Base-by-base conservation (phyloP, 805 yeast genomes). In the Huiozyma naganishii region DNA sequence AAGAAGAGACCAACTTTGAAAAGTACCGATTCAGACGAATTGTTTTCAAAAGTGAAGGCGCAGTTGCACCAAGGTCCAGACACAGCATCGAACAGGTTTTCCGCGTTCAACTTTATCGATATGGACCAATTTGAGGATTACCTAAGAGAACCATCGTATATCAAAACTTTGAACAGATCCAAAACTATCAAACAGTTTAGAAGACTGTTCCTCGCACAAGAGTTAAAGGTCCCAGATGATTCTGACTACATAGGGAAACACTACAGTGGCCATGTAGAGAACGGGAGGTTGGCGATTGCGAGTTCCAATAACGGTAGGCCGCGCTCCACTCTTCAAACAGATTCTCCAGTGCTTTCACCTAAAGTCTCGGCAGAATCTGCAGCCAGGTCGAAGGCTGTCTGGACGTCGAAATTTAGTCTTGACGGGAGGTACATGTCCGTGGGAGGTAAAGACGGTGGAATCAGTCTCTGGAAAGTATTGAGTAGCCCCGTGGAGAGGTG, bases 401-500 rank as follows among this genome's bases (percentile, higher is more conserved):
- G 87, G 74, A 73, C 77, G 10, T 68, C 84, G 66, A 74, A 77
- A 52, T 89, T 89, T 62, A 79, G 84, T 45, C 62, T 62, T 7
- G 95, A 89, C 62, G 97, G 97, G 9, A 80, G 76, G 60, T 86
- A 72, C 57, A 61, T 89, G 53, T 95, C 95, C 0, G 75, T 83
- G 2, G 95, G 90, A 0, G 94, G 95, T 9, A 77, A 83, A 52
- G 88, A 84, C 56, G 72, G 81, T 5, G 61, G 69, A 1, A 70
- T 89, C 10, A 67, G 78, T 42, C 67, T 88, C 3, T 88, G 95
- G 94, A 79, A 83, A 59, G 94, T 85, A 6, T 74, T 87, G 0
- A 68, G 84, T 5, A 76, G 88, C 0, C 81, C 88, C 0, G 64
- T 77, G 46, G 89, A 84, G 50, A 65, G 94, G 50, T 60, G 75